phyloP scores from a whole-genome alignment of 768 basidiomycete species.

The Leccinum rimulosum region DNA sequence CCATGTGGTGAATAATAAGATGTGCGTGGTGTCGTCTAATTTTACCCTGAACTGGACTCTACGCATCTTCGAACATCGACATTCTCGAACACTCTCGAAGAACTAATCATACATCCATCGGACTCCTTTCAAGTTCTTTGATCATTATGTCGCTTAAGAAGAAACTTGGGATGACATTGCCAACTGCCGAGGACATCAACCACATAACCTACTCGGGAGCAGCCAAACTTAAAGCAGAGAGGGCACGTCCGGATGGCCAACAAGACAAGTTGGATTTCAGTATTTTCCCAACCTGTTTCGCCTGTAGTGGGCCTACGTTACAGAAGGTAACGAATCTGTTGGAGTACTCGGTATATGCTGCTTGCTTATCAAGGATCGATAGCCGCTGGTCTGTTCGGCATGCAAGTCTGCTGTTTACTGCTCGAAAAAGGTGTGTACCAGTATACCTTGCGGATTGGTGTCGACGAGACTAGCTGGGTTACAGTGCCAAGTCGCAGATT shows the following conservation, averaged over 20 bases:
- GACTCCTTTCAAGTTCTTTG: not conserved
- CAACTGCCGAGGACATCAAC: conserved; percentile 26
- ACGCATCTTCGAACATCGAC: not conserved
- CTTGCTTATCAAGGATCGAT: conserved; percentile 2
- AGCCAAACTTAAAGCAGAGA: conserved; percentile 26
- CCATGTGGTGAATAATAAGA: not conserved
- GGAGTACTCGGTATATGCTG: not conserved
- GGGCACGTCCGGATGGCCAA: conserved; percentile 27
- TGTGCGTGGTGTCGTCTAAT: not conserved
- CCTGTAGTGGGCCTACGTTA: conserved; percentile 17
- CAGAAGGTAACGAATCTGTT: conserved; percentile 18
- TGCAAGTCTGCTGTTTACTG: conserved; percentile 32
- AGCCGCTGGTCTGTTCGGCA: conserved; percentile 30
- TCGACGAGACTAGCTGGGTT: conserved; percentile 3
- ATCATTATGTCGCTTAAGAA: conserved; percentile 18
- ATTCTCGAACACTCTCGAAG: not conserved
- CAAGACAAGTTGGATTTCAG: conserved; percentile 30
- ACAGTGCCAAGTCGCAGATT: conserved; percentile 37
- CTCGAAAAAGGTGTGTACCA: conserved; percentile 23
- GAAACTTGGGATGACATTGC: conserved; percentile 12
- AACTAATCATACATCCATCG: not conserved
- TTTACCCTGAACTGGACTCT: not conserved
- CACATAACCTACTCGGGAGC: conserved; percentile 29
- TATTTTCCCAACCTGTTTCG: conserved; percentile 21
- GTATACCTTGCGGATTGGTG: not conserved